These are phyloP conservation scores for Pythium oligandrum DNA, from an alignment of 352 stramenopile species.

Conservation along the genomic window DNA sequence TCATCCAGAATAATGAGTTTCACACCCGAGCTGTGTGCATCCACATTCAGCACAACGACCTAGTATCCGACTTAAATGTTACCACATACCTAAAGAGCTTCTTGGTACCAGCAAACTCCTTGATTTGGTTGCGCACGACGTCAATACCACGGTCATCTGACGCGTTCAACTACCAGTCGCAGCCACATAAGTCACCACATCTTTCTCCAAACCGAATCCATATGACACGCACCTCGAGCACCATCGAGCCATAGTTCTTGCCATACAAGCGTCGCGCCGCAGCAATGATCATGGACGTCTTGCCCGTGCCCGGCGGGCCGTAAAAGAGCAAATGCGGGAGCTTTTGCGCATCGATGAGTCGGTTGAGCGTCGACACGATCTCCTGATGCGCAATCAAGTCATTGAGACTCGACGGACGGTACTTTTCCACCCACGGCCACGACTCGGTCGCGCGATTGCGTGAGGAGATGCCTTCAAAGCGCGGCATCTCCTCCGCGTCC, in stretches of 20 bases:
- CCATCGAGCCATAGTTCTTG: constrained; percentile 93
- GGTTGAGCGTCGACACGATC: constrained; percentile 95
- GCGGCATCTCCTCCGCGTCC: constrained; percentile 39
- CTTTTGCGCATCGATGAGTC: constrained; percentile 95
- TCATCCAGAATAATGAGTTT: constrained; percentile 99
- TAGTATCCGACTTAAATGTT: not conserved
- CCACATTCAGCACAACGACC: not conserved
- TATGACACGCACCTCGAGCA: constrained; percentile 66
- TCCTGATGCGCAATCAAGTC: constrained; percentile 97
- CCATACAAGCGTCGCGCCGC: constrained; percentile 94
- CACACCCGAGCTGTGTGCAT: constrained; percentile 60
- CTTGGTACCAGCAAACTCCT: constrained; percentile 96
- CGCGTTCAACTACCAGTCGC: constrained; percentile 90
- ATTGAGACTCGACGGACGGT: constrained; percentile 91
- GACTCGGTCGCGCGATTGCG: constrained; percentile 77
- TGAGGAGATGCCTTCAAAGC: constrained; percentile 82
- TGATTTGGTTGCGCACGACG: constrained; percentile 97
- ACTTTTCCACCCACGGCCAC: constrained; percentile 98
- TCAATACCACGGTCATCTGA: constrained; percentile 97
- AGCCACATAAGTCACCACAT: too few relatives aligned
- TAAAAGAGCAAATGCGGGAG: constrained; percentile 97
- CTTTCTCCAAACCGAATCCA: too few relatives aligned
- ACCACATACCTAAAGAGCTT: constrained; percentile 88
- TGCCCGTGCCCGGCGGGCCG: constrained; percentile 94
- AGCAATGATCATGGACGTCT: constrained; percentile 97